Evolutionary conservation across 257 asterid genomes (phyloP), one percentile per base, ranked within the genome.

Genomic region (Lithospermum erythrorhizon): DNA sequence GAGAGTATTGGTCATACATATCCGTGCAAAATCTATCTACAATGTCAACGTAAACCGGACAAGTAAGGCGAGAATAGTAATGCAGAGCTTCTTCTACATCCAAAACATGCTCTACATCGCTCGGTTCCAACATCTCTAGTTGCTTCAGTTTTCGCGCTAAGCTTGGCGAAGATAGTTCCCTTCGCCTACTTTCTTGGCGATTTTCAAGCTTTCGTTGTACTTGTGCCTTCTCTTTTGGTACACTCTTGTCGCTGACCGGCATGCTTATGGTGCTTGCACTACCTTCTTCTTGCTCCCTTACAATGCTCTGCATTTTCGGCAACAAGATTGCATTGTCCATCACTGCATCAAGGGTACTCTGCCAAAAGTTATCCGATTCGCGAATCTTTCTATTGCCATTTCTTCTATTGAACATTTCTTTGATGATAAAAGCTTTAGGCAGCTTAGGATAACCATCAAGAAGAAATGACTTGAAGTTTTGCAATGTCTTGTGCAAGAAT

Each of bases 21-120:
- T 85, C 95, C 76, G 71, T 72, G 76, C 83, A 85, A 61, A 88
- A 82, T 13, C 76, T 65, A 68, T 83, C 87, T 10, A 88, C 85
- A 41, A 85, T 82, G 37, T 81, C 89, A 2, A 58, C 69, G 65
- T 82, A 89, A 65, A 75, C 73, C 14, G 94, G 94, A 76, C 89
- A 69, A 53, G 67, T 89, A 21, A 89, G 89, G 19, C 77, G 70
- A 32, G 87, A 81, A 70, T 89, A 87, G 80, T 71, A 72, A 67
- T 87, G 85, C 30, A 90, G 79, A 56, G 81, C 96, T 73, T 90
- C 97, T 66, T 87, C 95, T 30, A 90, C 68, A 63, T 90, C 97
- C 71, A 80, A 35, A 57, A 73, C 83, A 59, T 90, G 93, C 69
- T 90, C 95, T 51, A 65, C 74, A 45, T 84, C 90, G 48, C 71